A percentile compares a stretch with the other conserved stretches of the same genome.
Conservation (phyloP, 805 yeast species). For the Cyberlindnera xylosilytica region DNA sequence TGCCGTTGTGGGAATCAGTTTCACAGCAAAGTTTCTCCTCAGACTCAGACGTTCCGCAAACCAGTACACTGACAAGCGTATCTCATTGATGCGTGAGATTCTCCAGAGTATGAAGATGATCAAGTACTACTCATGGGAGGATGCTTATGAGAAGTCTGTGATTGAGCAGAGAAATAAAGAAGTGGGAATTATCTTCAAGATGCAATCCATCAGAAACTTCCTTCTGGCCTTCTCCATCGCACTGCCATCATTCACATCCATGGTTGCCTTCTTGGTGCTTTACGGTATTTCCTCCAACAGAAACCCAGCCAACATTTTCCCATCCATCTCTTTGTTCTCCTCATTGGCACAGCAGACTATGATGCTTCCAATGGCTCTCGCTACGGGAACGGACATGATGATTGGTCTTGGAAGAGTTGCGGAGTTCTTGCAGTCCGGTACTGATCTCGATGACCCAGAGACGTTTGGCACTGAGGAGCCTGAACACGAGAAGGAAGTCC, state of each 20-base stretch:
- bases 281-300: constrained; percentile 35
- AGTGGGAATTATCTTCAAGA: constrained; percentile 49
- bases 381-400: constrained; percentile 65
- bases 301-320: constrained; percentile 61
- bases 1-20: constrained; percentile 44
- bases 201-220: constrained; percentile 59
- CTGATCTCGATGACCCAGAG: constrained; percentile 35
- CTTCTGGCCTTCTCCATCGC: constrained; percentile 49
- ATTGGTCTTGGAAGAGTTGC: constrained; percentile 60
- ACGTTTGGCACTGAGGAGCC: constrained; percentile 30
- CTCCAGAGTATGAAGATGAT: constrained; percentile 62
- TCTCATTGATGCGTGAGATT: constrained; percentile 58
- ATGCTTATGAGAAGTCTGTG: constrained; percentile 58
- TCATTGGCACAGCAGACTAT: constrained; percentile 59
- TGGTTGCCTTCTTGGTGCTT: constrained; percentile 46
- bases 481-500: constrained; percentile 23
- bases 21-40: constrained; percentile 46
- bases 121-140: constrained; percentile 86
- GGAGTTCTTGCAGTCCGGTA: constrained; percentile 45
- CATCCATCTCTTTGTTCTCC: constrained; percentile 68
- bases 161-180: constrained; percentile 53
- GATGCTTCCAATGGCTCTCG: constrained; percentile 67
- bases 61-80: constrained; percentile 60
- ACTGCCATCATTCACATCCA: constrained; percentile 49
- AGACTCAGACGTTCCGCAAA: constrained; percentile 52